phyloP scores from a whole-genome alignment of 2,329 filamentous ascomycete genomes.

The Trichoderma breve region DNA sequence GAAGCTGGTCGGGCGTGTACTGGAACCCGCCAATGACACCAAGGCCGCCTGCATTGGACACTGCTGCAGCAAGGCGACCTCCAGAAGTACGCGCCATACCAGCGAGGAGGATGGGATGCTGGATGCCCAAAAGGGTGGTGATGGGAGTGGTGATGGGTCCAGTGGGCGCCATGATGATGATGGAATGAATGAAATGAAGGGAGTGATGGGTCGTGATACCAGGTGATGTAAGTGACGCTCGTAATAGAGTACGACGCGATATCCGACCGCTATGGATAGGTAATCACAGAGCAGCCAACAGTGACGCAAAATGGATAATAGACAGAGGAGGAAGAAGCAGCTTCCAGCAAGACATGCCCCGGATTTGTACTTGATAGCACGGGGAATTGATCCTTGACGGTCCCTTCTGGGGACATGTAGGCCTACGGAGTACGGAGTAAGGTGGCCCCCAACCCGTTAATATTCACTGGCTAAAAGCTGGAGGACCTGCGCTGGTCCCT shows the following conservation, averaged over 20 bases:
- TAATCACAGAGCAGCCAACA: not conserved
- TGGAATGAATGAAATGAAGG: not conserved
- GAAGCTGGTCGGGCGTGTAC: slow-evolving; percentile 72
- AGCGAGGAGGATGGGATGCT: slow-evolving; percentile 86
- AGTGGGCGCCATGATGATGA: slow-evolving; percentile 38
- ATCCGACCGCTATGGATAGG: not conserved
- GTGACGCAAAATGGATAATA: not conserved
- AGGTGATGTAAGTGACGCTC: not conserved
- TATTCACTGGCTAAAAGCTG: not conserved
- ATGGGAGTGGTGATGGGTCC: slow-evolving; percentile 72
- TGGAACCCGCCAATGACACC: slow-evolving; percentile 70
- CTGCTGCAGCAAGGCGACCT: slow-evolving; percentile 75
- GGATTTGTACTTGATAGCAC: not conserved
- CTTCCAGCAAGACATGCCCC: not conserved
- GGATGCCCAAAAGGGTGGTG: slow-evolving; percentile 74
- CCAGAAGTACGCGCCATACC: slow-evolving; percentile 89
- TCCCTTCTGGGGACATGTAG: not conserved
- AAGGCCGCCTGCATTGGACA: slow-evolving; percentile 84
- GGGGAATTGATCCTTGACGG: not conserved
- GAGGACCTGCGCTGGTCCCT: not conserved
- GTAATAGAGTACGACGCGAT: not conserved
- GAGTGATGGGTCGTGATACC: not conserved
- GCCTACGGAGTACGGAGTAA: not conserved
- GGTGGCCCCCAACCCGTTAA: not conserved
- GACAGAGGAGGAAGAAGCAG: not conserved